Base-by-base conservation (phyloP, 352 stramenopile species). In the Albugo candida region DNA sequence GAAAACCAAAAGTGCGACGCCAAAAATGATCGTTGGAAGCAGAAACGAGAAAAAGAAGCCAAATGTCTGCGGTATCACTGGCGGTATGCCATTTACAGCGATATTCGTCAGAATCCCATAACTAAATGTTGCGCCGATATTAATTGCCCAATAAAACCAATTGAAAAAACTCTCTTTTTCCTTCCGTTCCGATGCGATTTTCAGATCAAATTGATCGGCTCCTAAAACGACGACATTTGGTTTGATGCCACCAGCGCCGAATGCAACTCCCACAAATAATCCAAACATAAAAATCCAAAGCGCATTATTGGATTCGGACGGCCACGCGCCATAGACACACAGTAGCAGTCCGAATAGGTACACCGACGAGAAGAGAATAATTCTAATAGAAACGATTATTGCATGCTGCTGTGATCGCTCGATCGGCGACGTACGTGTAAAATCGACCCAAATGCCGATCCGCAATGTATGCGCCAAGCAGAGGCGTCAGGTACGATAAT, bases 121-220 rank as follows among this genome's bases (percentile, higher is more conserved):
- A 64, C 82, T 94, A 48, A 94, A 75, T 34, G 84, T 83, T 8
- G 85, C 81, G 34, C 85, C 85, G 19, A 94, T 65, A 54, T 96
- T 96, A 59, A 96, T 93, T 13, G 77, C 64, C 80, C 80, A 94
- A 62, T 96, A 96, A 60, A 96, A 96, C 73, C 74, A 94, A 53
- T 93, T 93, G 65, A 95, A 95, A 57, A 94, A 95, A 36, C 71
- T 84, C 53, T 85, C 79, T 47, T 92, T 85, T 59, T 89, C 76
- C 0, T 51, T 50, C 2, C 70, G 68, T 58, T 92, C 72, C 6
- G 59, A 60, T 0, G 72, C 74, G 21, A 85, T 70, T 18, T 65
- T 51, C 4, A 85, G 54, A 58, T 92, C 66, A 48, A 92, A 92
- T 48, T 92, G 79, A 38, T 92, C 79, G 0, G 79, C 72, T 20